These are phyloP conservation scores for Brasenia schreberi DNA, from an alignment of 164 flowering plant genomes.

Conservation along the genomic window DNA sequence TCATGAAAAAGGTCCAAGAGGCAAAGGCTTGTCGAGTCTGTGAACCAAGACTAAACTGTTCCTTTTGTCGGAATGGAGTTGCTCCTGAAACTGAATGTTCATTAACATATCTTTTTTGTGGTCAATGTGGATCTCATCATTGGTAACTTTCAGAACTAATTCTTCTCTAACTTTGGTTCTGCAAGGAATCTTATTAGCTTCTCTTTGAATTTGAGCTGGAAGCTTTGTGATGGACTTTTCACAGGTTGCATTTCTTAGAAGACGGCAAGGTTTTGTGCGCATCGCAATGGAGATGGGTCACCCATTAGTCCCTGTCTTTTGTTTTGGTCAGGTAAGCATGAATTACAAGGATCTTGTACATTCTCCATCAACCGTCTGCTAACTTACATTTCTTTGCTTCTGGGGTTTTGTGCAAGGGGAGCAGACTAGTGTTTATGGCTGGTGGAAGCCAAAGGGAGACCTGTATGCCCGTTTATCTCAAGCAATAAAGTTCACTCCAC, in stretches of 20 bases:
- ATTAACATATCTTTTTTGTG: too few relatives aligned
- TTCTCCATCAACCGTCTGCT: background rate
- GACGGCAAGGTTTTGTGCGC: slow-evolving; percentile 85
- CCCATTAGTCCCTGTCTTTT: slow-evolving; percentile 83
- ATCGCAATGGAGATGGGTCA: slow-evolving; percentile 70
- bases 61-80: too few relatives aligned
- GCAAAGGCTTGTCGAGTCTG: background rate
- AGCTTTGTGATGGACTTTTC: slow-evolving; percentile 1
- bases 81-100: too few relatives aligned
- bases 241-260: slow-evolving; percentile 61
- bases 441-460: slow-evolving; percentile 85
- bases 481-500: slow-evolving; percentile 71
- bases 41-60: too few relatives aligned
- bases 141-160: too few relatives aligned
- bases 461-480: slow-evolving; percentile 37
- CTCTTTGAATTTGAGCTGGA: background rate
- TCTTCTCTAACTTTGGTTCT: too few relatives aligned
- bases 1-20: background rate
- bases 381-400: background rate
- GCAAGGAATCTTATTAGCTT: too few relatives aligned
- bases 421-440: slow-evolving; percentile 60
- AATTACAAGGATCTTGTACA: background rate
- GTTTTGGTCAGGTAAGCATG: slow-evolving; percentile 73
- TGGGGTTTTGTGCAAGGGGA: background rate
- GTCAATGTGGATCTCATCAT: too few relatives aligned